Evolutionary conservation across 306 rosid species (phyloP), one percentile per base, ranked within the genome.

Genomic region (Calophaca sinica): DNA sequence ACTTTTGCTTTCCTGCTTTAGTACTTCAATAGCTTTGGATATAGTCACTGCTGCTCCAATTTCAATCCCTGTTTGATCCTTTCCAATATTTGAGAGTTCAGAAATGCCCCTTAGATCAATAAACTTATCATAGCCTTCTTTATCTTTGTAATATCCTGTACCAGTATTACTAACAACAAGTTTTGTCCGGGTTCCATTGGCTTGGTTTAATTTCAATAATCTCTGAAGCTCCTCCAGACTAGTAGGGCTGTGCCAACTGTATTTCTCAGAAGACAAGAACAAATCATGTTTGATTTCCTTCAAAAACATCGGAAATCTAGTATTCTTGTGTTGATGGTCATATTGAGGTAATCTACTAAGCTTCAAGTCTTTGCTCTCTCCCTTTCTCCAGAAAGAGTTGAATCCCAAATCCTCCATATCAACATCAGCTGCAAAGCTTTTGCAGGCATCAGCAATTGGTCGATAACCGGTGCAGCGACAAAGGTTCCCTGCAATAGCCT

Each of bases 381-480:
- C 96, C 68, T 87, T 91, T 45, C 14, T 84, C 96, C 97, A 94
- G 59, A 87, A 94, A 14, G 94, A 76, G 84, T 94, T 94, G 57
- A 86, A 46, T 57, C 98, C 98, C 84, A 94, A 84, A 82, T 94
- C 96, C 83, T 94, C 98, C 53, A 94, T 86, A 68, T 94, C 98
- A 75, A 87, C 90, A 75, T 89, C 89, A 59, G 85, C 82, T 4
- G 98, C 88, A 63, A 94, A 91, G 74, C 98, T 94, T 88, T 94
- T 94, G 82, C 96, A 91, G 80, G 86, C 98, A 86, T 91, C 98
- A 33, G 90, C 97, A 52, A 94, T 88, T 2, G 98, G 67, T 41
- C 97, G 90, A 65, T 94, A 94, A 6, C 98, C 98, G 0, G 98
- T 94, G 82, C 98, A 94, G 42, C 97, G 94, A 68, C 98, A 94